A percentile compares a stretch with the other conserved stretches of the same genome.
Conservation (phyloP, 2,329 filamentous ascomycete species). For the Phaeosphaeriaceae sp. region DNA sequence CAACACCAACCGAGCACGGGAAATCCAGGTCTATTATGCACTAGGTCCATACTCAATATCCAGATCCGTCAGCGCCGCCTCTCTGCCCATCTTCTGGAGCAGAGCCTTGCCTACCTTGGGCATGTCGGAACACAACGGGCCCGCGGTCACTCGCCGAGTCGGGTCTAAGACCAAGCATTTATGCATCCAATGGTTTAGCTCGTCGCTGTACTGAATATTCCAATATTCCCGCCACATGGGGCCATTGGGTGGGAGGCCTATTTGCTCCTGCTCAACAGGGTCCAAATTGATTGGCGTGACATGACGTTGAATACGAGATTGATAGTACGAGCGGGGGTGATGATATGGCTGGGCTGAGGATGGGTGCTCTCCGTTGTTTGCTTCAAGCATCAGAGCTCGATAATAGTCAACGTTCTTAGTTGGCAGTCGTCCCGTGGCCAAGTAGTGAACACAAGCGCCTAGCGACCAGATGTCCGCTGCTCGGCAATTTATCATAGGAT, state of each 20-base stretch:
- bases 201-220: constrained; percentile 30
- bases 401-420: constrained; percentile 9
- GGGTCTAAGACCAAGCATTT: constrained; percentile 24
- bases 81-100: constrained; percentile 24
- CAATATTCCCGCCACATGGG: not conserved
- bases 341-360: too few relatives aligned
- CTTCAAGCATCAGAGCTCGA: not conserved
- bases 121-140: constrained; percentile 20
- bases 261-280: constrained; percentile 12
- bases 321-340: too few relatives aligned
- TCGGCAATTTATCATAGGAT: constrained; percentile 30
- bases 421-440: constrained; percentile 29
- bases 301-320: constrained; percentile 23
- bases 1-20: too few relatives aligned
- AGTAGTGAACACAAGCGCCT: constrained; percentile 39
- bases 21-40: not conserved
- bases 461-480: constrained; percentile 42
- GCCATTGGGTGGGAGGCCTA: constrained; percentile 1
- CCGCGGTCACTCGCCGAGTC: constrained; percentile 13
- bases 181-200: constrained; percentile 36
- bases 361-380: not conserved
- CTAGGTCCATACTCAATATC: constrained; percentile 18
- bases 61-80: constrained; percentile 24
- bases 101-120: constrained; percentile 13
- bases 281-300: constrained; percentile 32